Base-by-base conservation (phyloP, 306 rosid genomes). In the Citrullus amarus region DNA sequence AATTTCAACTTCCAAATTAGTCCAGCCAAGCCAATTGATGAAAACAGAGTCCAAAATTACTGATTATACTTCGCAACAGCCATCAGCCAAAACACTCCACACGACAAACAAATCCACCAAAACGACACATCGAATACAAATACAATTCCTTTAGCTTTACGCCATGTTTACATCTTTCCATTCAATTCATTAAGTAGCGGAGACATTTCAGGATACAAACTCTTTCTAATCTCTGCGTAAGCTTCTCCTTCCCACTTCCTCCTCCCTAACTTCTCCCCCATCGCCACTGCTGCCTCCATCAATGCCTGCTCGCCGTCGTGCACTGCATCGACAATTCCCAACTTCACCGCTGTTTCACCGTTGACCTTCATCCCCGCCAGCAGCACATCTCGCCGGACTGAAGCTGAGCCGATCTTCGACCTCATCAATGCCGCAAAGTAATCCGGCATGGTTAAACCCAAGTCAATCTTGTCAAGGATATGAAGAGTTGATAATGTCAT, bases 171-270 rank as follows among this genome's bases (percentile, higher is more conserved):
- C 20, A 79, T 0, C 17, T 77, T 86, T 0, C 32, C 76, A 34
- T 76, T 32, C 82, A 86, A 65, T 17, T 86, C 89, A 41, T 41
- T 10, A 6, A 92, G 77, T 30, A 88, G 39, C 1, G 6, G 56
- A 46, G 86, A 84, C 28, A 83, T 58, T 22, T 86, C 85, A 9
- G 91, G 90, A 6, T 82, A 89, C 87, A 91, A 30, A 72, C 96
- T 89, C 90, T 84, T 93, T 79, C 97, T 86, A 18, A 93, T 93
- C 80, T 88, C 90, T 0, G 89, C 88, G 34, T 84, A 91, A 30
- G 84, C 90, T 11, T 83, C 86, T 1, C 91, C 90, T 0, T 74
- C 20, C 96, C 93, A 93, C 18, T 88, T 93, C 82, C 81, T 88
- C 60, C 30, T 9, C 0, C 76, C 87, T 17, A 93, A 36, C n/a